phyloP scores from a whole-genome alignment of 306 rosid genomes.

The Lathyrus oleraceus region DNA sequence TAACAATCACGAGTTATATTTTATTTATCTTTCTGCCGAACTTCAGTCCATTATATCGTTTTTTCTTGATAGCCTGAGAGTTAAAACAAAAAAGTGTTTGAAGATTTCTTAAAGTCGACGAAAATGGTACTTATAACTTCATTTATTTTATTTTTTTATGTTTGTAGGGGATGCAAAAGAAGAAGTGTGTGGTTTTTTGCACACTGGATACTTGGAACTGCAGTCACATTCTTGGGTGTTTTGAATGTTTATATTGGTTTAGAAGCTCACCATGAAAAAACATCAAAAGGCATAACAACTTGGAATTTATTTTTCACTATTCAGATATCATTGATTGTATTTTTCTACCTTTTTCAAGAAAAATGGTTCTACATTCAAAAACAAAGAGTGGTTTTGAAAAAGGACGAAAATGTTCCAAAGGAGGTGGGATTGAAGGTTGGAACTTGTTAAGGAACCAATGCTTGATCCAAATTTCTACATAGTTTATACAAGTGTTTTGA shows the following conservation, averaged over 20 bases:
- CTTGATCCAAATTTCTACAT: constrained; percentile 13
- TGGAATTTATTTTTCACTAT: constrained; percentile 73
- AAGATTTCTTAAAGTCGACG: no score
- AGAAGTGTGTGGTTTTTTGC: constrained; percentile 71
- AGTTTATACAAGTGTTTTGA: constrained; percentile 22
- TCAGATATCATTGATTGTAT: constrained; percentile 55
- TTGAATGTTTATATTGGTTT: constrained; percentile 72
- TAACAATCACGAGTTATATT: background rate
- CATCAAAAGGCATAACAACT: constrained; percentile 57
- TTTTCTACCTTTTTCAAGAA: constrained; percentile 90
- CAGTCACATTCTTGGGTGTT: constrained; percentile 61
- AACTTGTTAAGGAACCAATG: constrained; percentile 49
- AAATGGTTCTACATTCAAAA: constrained; percentile 70
- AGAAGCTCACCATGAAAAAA: constrained; percentile 70
- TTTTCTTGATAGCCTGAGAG: background rate
- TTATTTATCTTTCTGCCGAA: background rate
- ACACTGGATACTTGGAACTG: constrained; percentile 82
- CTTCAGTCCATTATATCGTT: background rate
- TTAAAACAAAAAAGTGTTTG: no score
- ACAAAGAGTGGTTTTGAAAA: constrained; percentile 57
- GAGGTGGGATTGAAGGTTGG: constrained; percentile 43
- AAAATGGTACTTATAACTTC: no score
- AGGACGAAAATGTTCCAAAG: constrained; percentile 40
- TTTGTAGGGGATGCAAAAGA: constrained; percentile 63
- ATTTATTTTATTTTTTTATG: background rate